Evolutionary conservation across 73 alveolate species (phyloP).

Genomic region (Symbiodinium natans): DNA sequence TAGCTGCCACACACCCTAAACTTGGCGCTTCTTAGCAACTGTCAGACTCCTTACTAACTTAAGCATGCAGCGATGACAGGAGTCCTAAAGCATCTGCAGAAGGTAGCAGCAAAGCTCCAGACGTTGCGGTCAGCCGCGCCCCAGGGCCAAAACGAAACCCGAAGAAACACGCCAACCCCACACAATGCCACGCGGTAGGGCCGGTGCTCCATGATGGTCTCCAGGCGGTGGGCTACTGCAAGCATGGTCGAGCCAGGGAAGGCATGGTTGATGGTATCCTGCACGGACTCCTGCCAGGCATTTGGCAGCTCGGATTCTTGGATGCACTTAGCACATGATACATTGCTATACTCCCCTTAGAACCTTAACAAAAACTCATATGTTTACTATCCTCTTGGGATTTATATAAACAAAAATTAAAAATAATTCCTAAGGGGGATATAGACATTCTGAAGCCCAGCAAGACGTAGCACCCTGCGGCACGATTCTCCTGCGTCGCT

Average conservation of each 20-base stretch:
- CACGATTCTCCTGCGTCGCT: conserved; percentile 92
- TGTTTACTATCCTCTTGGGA: no score
- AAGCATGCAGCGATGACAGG: neutral
- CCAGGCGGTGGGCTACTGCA: conserved; percentile 85
- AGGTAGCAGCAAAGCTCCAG: neutral
- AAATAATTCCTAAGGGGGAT: no score
- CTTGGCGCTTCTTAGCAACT: neutral
- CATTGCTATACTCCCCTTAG: no score
- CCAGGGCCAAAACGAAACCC: neutral
- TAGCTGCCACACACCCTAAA: neutral
- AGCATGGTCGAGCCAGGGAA: conserved; percentile 87
- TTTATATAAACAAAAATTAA: no score
- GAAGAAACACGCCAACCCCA: neutral
- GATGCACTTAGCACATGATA: no score
- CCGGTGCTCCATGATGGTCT: conserved; percentile 76
- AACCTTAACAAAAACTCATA: no score
- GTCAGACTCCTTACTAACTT: neutral
- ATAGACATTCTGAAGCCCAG: no score
- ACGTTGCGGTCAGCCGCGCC: neutral
- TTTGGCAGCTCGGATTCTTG: no score
- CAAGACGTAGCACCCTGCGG: no score
- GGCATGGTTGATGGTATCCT: conserved; percentile 79
- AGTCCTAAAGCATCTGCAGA: neutral
- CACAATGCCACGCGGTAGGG: neutral
- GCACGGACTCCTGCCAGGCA: conserved; percentile 61